phyloP scores from a whole-genome alignment of 306 rosid species.

The Sicyos baderoa region DNA sequence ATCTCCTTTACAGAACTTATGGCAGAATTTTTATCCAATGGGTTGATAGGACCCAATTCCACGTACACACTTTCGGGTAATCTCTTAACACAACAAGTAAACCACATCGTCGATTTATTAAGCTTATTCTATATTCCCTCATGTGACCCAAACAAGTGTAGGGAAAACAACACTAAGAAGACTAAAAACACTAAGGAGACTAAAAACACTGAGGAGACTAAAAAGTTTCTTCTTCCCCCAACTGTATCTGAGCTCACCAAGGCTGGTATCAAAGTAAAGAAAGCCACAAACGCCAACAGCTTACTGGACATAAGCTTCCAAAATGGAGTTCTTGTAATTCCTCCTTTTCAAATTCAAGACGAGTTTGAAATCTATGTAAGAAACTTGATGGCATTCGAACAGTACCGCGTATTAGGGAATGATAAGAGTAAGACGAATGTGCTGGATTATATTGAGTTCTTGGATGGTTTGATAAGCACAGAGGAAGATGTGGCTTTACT shows the following conservation, averaged over 20 bases:
- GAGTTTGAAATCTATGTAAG: background rate
- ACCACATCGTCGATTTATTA: background rate
- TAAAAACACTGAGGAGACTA: background rate
- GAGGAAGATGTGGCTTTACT: background rate
- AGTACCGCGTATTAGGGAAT: background rate
- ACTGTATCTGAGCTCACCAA: background rate
- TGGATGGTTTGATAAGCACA: background rate
- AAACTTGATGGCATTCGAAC: background rate
- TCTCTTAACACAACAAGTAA: background rate
- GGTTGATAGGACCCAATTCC: background rate
- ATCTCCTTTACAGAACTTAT: background rate
- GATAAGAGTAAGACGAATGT: background rate
- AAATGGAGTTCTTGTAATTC: constrained; percentile 2
- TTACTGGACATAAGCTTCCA: background rate
- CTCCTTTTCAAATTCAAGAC: background rate
- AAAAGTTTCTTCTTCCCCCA: background rate
- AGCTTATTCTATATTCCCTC: background rate
- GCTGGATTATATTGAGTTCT: background rate
- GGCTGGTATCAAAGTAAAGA: background rate
- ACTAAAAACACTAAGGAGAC: background rate
- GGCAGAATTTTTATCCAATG: background rate
- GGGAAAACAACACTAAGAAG: background rate
- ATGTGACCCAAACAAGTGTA: background rate
- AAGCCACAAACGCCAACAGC: too few relatives aligned
- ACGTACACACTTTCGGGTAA: background rate